Evolutionary conservation across 495 filamentous ascomycete genomes (phyloP).

Genomic region (Astrothelium macrocarpum): DNA sequence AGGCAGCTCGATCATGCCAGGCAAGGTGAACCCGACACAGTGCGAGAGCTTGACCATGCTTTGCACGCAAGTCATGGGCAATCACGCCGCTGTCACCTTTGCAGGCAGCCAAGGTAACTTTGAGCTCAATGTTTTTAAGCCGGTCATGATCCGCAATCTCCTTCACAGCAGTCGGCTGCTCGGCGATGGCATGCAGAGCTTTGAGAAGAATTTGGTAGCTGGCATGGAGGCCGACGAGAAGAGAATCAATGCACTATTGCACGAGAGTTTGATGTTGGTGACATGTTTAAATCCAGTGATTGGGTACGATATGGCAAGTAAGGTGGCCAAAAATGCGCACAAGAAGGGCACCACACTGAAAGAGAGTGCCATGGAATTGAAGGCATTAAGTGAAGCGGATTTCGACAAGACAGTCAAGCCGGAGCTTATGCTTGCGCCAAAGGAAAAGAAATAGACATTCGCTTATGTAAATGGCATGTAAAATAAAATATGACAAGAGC

Average conservation of each 20-base stretch:
- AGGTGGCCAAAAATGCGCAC: slow-evolving; percentile 98
- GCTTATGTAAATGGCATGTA: neutral
- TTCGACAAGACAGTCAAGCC: slow-evolving; percentile 85
- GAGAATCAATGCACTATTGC: slow-evolving; percentile 74
- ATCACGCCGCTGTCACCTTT: slow-evolving; percentile 83
- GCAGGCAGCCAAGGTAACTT: slow-evolving; percentile 97
- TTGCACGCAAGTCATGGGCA: slow-evolving; percentile 95
- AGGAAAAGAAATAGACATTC: slow-evolving; percentile 36
- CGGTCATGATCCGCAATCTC: slow-evolving; percentile 86
- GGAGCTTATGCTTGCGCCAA: slow-evolving; percentile 93
- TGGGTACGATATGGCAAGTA: slow-evolving; percentile 95
- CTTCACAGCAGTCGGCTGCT: slow-evolving; percentile 82
- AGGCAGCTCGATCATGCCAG: slow-evolving; percentile 94
- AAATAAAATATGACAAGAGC: no score
- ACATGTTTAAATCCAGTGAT: slow-evolving; percentile 98
- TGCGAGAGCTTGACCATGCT: slow-evolving; percentile 97
- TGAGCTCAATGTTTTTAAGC: slow-evolving; percentile 98
- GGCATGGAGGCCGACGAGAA: slow-evolving; percentile 89
- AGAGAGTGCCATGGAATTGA: slow-evolving; percentile 85
- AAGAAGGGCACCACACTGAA: slow-evolving; percentile 95
- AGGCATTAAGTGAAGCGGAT: slow-evolving; percentile 80
- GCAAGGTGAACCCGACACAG: slow-evolving; percentile 98
- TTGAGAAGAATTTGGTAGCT: slow-evolving; percentile 83
- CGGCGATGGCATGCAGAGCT: slow-evolving; percentile 84
- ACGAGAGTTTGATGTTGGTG: slow-evolving; percentile 95